Base-by-base conservation (phyloP, 345 rosid species). In the Lagerstroemia speciosa region DNA sequence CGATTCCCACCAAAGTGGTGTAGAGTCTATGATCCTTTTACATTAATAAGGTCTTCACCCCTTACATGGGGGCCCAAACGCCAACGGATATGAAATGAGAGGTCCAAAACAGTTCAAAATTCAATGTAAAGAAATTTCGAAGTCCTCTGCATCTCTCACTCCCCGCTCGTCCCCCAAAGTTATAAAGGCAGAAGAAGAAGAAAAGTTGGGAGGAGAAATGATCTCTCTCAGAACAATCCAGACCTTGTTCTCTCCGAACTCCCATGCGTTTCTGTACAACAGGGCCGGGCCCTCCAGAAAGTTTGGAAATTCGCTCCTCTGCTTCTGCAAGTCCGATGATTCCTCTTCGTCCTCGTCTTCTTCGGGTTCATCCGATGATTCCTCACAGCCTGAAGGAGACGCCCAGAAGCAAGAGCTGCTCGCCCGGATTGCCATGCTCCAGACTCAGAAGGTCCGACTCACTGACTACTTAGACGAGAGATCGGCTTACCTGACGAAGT, bases 391-490 rank as follows among this genome's bases (percentile, higher is more conserved):
- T 6, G 87, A 81, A 72, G 99, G 96, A 6, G 99, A 89, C 72
- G 70, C 82, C 40, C 78, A 75, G 30, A 84, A 82, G 74, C 98
- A 89, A 78, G 99, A 94, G 63, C 78, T 88, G 77, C 88, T 94
- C 46, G 96, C 88, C 17, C 83, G 83, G 62, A 91, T 94, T 65
- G 96, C 92, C 33, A 86, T 91, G 95, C 80, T 94, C 46, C 93
- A 94, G 72, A 55, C 95, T 63, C 84, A 89, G 9, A 91, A 94
- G 69, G 93, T 91, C 71, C 90, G 93, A n/a, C 88, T 89, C 71
- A 84, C 95, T 0, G 95, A 86, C 66, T 94, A 85, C 72, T 72
- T 94, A 58, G 99, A 94, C 46, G 92, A 91, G 72, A 74, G 81
- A 67, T 81, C 99, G n/a, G 83, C 77, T 63, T 84, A 86, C 78